Evolutionary conservation across 192 early-diverging fungal species (phyloP), one percentile per base, ranked within the genome.

Genomic region (Mortierella hygrophila): DNA sequence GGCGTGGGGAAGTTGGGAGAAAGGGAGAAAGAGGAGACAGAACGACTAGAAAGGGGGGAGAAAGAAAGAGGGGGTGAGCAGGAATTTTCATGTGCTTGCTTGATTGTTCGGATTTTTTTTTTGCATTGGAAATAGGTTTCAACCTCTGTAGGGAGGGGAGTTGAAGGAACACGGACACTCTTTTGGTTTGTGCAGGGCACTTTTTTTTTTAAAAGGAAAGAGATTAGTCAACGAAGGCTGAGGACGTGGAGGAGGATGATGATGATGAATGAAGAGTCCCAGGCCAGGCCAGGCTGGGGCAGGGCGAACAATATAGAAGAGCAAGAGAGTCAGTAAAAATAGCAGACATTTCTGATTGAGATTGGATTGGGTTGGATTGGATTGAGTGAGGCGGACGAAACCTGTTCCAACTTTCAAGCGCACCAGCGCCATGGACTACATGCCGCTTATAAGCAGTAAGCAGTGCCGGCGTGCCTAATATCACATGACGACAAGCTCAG

Each of bases 21-120:
- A 6, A 20, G 5, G 54, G 57, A 60, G 57, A 60, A 6, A 20
- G 5, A 15, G 9, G 57, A n/a, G 57, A 60, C 57, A 35, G 38
- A 38, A 29, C 18, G 21, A 35, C 18, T 20, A 3, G 1, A 21
- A 35, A 38, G 21, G 37, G 44, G 44, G 13, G 10, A 70, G 16
- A 18, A 32, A 69, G 32, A 20, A 40, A 16, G 21, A 70, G 16
- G 60, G 3, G 60, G 29, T 2, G 1, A 65, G 60, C 29, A 65
- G 60, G 60, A 65, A 65, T 65, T 42, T 71, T 38, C 70, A 71
- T 71, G 70, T 71, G 37, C 38, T 42, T 71, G 68, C 7, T 69
- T 69, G 38, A 6, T 21, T 54, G 10, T 65, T 65, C 60, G 60
- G 60, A 32, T 65, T 65, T 13, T 65, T 52, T 65, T 63, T 65